Evolutionary conservation across 768 basidiomycete genomes (phyloP).

Genomic region (Piloderma croceum): DNA sequence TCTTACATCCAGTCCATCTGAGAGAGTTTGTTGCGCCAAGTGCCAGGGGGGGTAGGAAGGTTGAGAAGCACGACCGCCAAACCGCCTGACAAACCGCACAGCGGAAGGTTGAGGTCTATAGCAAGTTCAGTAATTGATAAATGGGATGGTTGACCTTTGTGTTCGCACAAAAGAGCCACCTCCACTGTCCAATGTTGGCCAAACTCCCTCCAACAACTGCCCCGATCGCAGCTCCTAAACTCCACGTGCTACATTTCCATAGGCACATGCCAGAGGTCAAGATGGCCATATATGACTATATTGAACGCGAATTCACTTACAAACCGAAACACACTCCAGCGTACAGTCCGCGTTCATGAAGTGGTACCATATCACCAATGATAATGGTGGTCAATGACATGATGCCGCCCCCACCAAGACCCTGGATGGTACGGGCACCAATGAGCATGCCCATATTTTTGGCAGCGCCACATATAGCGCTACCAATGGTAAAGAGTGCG

Average conservation of each 20-base stretch:
- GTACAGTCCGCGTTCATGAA: constrained; percentile 30
- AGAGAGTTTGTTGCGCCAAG: constrained; percentile 2
- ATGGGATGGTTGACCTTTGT: too few species aligned
- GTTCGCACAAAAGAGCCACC: too few species aligned
- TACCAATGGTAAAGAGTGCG: constrained; percentile 24
- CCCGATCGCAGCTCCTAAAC: too few species aligned
- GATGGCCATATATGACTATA: too few species aligned
- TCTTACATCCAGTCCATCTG: too few species aligned
- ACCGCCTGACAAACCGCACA: constrained; percentile 13
- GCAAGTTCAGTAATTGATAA: too few species aligned
- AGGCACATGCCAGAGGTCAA: too few species aligned
- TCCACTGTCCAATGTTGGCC: too few species aligned
- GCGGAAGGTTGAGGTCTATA: constrained; percentile 9
- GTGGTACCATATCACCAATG: constrained; percentile 33
- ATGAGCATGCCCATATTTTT: constrained; percentile 27
- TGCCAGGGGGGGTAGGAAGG: constrained; percentile 5
- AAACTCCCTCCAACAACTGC: too few species aligned
- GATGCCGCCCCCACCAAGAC: constrained; percentile 25
- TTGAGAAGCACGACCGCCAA: constrained; percentile 2
- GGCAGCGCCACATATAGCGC: constrained; percentile 27
- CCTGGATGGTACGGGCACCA: constrained; percentile 20
- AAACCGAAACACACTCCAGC: constrained; percentile 22
- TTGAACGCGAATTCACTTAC: too few species aligned
- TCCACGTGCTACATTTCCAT: too few species aligned
- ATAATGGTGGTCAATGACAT: constrained; percentile 26